A percentile compares a stretch with the other conserved stretches of the same genome.
Evolutionary conservation across 345 rosid species (phyloP).

Genomic region (Cardamine resedifolia): DNA sequence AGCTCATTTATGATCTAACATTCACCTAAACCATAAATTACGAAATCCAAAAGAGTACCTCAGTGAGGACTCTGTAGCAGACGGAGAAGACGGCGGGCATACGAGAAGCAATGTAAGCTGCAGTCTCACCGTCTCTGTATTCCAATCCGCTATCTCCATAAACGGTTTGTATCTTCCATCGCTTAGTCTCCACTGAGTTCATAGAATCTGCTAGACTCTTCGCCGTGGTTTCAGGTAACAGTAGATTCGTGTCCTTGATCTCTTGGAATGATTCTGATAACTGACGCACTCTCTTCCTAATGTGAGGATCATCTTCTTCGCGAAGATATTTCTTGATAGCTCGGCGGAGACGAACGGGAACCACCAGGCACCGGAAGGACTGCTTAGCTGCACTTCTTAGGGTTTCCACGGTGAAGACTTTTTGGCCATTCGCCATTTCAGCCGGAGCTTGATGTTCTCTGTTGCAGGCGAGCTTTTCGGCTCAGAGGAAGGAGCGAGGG

Average conservation of each 20-base stretch:
- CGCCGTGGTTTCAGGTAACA: constrained; percentile 51
- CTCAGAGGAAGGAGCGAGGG: neutral
- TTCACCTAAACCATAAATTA: neutral
- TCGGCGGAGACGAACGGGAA: constrained; percentile 83
- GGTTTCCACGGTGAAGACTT: constrained; percentile 52
- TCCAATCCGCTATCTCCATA: constrained; percentile 83
- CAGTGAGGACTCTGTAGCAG: constrained; percentile 73
- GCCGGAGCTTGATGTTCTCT: constrained; percentile 2
- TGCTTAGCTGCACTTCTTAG: constrained; percentile 73
- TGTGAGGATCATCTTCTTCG: constrained; percentile 80
- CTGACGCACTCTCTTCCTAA: constrained; percentile 76
- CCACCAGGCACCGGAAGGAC: constrained; percentile 62
- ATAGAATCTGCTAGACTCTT: constrained; percentile 77
- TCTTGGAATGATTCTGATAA: constrained; percentile 63
- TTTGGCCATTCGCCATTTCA: constrained; percentile 50
- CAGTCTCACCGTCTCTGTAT: constrained; percentile 78
- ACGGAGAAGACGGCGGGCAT: constrained; percentile 97
- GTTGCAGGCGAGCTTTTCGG: constrained; percentile 24
- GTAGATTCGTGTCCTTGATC: constrained; percentile 64
- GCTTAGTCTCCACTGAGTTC: constrained; percentile 71
- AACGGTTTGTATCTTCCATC: constrained; percentile 85
- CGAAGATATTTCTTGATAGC: constrained; percentile 83
- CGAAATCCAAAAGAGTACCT: constrained; percentile 42
- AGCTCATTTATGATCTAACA: neutral
- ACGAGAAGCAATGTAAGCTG: constrained; percentile 90